Conservation (phyloP, 2,329 filamentous ascomycete species). For the Monilinia polystroma region DNA sequence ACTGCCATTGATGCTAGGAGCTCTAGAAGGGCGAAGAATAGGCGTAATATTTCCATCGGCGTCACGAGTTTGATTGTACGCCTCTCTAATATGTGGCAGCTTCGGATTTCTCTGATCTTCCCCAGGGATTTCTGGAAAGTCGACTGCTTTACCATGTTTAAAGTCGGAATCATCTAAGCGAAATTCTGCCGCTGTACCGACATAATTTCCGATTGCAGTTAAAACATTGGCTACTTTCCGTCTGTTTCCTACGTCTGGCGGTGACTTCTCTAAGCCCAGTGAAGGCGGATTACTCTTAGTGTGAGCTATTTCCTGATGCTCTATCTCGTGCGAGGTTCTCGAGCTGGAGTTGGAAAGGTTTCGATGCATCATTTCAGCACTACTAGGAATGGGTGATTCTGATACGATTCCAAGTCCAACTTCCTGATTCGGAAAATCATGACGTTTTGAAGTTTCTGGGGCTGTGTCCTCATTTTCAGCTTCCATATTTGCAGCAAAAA, state of each 20-base stretch:
- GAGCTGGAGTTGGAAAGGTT: constrained; percentile 24
- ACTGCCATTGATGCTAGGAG: constrained; percentile 43
- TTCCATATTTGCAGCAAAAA: constrained; percentile 40
- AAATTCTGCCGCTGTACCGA: constrained; percentile 50
- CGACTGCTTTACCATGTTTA: constrained; percentile 46
- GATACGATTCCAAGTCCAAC: background rate
- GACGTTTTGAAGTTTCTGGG: constrained; percentile 13
- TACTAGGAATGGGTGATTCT: constrained; percentile 15
- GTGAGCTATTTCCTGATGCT: constrained; percentile 2
- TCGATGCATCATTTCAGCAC: constrained; percentile 8
- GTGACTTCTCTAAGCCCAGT: background rate
- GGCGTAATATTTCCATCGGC: constrained; percentile 40
- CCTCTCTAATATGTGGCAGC: constrained; percentile 43
- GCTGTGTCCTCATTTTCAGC: constrained; percentile 18
- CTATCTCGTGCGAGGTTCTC: constrained; percentile 22
- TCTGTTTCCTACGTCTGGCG: constrained; percentile 39
- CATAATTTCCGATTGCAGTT: constrained; percentile 45
- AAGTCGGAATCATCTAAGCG: constrained; percentile 52
- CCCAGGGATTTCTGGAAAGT: constrained; percentile 58
- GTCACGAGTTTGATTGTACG: constrained; percentile 44
- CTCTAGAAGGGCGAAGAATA: constrained; percentile 40
- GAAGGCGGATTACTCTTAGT: constrained; percentile 1
- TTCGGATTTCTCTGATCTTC: constrained; percentile 48
- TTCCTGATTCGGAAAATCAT: constrained; percentile 15
- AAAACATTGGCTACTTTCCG: constrained; percentile 47